Evolutionary conservation across 2,329 filamentous ascomycete species (phyloP).

Genomic region (Fusarium sarcochroum): DNA sequence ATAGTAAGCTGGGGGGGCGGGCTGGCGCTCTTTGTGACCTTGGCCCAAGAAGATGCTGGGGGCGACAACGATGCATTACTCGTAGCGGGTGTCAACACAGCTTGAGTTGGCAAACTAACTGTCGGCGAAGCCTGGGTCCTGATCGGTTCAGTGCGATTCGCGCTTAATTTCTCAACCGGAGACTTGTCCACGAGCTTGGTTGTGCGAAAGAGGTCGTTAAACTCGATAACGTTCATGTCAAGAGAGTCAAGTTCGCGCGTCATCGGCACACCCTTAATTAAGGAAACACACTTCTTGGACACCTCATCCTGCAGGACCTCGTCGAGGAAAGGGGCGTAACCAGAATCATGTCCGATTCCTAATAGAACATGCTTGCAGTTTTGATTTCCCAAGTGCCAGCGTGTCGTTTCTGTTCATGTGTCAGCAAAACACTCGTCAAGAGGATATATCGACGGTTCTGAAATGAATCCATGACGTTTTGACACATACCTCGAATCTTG

Average conservation of each 20-base stretch:
- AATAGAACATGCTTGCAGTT: slow-evolving; percentile 74
- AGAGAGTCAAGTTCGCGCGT: slow-evolving; percentile 65
- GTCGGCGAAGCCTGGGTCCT: slow-evolving; percentile 23
- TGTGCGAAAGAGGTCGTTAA: slow-evolving; percentile 66
- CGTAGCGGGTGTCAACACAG: slow-evolving; percentile 44
- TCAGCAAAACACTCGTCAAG: slow-evolving; percentile 16
- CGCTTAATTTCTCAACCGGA: slow-evolving; percentile 3
- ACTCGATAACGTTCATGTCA: slow-evolving; percentile 61
- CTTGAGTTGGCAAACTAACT: slow-evolving; percentile 24
- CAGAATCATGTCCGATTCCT: slow-evolving; percentile 73
- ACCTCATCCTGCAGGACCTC: slow-evolving; percentile 64
- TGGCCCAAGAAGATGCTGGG: slow-evolving; percentile 51
- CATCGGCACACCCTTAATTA: slow-evolving; percentile 68
- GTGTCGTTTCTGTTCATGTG: slow-evolving; percentile 59
- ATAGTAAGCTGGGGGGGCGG: slow-evolving; percentile 58
- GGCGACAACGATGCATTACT: slow-evolving; percentile 45
- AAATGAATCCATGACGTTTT: neutral
- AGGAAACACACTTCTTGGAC: slow-evolving; percentile 61
- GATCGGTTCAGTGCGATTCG: slow-evolving; percentile 7
- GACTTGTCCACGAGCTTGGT: slow-evolving; percentile 64
- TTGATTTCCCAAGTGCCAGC: slow-evolving; percentile 71
- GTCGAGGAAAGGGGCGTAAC: slow-evolving; percentile 72
- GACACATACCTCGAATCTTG: slow-evolving; percentile 69
- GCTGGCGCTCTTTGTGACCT: slow-evolving; percentile 57
- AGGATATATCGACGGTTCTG: neutral